These are phyloP conservation scores for Glarea lozoyensis DNA, from an alignment of 495 filamentous ascomycete genomes.

Conservation along the genomic window DNA sequence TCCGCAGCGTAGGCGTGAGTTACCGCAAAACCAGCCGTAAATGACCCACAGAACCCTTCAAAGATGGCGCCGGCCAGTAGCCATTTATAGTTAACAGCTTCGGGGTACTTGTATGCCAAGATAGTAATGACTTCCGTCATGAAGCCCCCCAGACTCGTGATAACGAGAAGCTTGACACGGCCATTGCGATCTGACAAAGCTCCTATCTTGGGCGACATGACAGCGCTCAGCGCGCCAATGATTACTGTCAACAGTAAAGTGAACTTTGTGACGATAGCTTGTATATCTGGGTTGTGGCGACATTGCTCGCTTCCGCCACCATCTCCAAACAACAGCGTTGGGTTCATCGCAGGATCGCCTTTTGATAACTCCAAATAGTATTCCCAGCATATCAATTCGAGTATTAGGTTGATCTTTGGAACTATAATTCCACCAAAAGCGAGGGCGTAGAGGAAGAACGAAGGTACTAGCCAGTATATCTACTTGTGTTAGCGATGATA, in stretches of 20 bases:
- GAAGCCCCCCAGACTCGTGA: conserved; percentile 59
- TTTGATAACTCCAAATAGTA: conserved; percentile 57
- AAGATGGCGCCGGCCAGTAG: conserved; percentile 64
- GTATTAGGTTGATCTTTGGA: conserved; percentile 70
- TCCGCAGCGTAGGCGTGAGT: conserved; percentile 81
- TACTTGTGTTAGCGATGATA: conserved; percentile 25
- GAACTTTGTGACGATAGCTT: conserved; percentile 67
- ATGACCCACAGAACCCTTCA: conserved; percentile 81
- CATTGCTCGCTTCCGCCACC: conserved; percentile 68
- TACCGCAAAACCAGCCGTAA: conserved; percentile 72
- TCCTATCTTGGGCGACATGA: conserved; percentile 76
- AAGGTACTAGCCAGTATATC: conserved; percentile 78
- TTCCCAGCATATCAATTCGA: conserved; percentile 69
- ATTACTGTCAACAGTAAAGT: conserved; percentile 63
- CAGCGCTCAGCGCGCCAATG: conserved; percentile 59
- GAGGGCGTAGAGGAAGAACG: conserved; percentile 67
- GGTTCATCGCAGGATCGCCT: conserved; percentile 47
- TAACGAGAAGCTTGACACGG: conserved; percentile 58
- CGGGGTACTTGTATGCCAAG: conserved; percentile 63
- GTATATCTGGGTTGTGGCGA: conserved; percentile 58
- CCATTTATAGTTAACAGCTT: conserved; percentile 59
- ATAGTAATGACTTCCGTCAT: conserved; percentile 66
- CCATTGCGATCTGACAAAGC: conserved; percentile 84
- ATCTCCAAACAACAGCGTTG: conserved; percentile 56
- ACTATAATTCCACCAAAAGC: conserved; percentile 78